Base-by-base conservation (phyloP, 768 basidiomycete genomes). In the Pisolithus albus region DNA sequence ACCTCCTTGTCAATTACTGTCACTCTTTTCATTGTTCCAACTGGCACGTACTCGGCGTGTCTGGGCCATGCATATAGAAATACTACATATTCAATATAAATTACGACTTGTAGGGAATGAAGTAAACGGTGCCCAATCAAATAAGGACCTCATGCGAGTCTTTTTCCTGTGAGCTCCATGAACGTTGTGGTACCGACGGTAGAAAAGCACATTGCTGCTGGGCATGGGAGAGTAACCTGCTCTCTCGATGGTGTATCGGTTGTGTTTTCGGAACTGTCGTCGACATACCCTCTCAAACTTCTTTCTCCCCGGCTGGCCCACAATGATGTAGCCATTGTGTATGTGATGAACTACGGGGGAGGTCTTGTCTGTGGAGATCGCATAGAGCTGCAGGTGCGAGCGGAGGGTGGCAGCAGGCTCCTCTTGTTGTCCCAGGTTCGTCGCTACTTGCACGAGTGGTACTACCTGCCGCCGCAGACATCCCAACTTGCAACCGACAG, bases 311-410 rank as follows among this genome's bases (percentile, higher is more conserved):
- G 76, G 45, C 68, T 81, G 9, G 56, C 69, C 37, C 69, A 70
- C 37, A 68, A 72, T 28, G 66, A 72, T 5, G 74, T 90, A 30
- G 86, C 80, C 9, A 69, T 88, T 46, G 83, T 82, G 16, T 97
- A 96, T 59, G 72, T 89, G 16, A 65, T 97, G 52, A 83, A 82
- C 34, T 98, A 97, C 59, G 94, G 94, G 0, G 94, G 94, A 10
- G 94, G 94, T 3, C 76, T 98, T 9, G 88, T 98, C 36, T 83
- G 85, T 5, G 92, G 92, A 0, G 94, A 98, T 70, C 67, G 73
- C 24, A 72, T 96, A 47, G 66, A 75, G 41, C 64, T 97, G 11
- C 59, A 67, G n/a, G 79, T 86, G 21, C 68, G 81, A 36, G 78
- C 93, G 11, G 76, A 77, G 39, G 63, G 70, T 28, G 75, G 72